These are phyloP conservation scores for Pythium vanterpoolii DNA, from an alignment of 352 stramenopile species.

Conservation along the genomic window DNA sequence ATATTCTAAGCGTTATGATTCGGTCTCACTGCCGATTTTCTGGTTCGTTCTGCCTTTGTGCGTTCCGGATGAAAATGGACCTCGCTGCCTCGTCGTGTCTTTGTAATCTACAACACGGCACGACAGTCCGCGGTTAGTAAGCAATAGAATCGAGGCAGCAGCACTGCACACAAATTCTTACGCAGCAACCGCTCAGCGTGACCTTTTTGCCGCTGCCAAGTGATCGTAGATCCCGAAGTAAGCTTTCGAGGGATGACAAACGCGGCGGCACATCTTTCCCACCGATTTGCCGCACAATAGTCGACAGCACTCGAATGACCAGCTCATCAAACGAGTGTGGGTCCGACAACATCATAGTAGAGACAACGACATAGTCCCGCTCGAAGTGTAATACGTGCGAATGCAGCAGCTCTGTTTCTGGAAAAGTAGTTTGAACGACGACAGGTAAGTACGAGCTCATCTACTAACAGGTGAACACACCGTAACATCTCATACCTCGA, in stretches of 20 bases:
- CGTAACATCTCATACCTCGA: constrained; percentile 2
- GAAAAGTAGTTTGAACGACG: not conserved
- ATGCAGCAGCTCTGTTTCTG: constrained; percentile 47
- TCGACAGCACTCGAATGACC: constrained; percentile 52
- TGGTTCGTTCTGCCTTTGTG: not conserved
- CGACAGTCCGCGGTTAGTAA: not conserved
- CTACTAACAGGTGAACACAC: not conserved
- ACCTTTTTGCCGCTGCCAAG: constrained; percentile 65
- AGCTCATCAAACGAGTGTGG: constrained; percentile 63
- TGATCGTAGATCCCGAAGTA: constrained; percentile 41
- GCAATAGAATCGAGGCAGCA: not conserved
- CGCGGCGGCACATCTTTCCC: constrained; percentile 57
- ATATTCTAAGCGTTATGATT: not conserved
- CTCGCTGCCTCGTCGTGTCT: constrained; percentile 13
- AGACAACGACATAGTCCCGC: constrained; percentile 33
- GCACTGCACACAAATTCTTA: constrained; percentile 23
- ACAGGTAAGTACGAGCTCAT: not conserved
- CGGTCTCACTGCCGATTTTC: not conserved
- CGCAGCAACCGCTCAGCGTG: constrained; percentile 62
- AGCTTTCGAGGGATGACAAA: constrained; percentile 41
- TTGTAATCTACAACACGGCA: constrained; percentile 20
- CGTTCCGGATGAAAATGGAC: constrained; percentile 25
- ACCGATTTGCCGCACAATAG: constrained; percentile 47
- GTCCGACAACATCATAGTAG: constrained; percentile 41
- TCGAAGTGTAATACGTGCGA: constrained; percentile 37